These are phyloP conservation scores for Phytophthora lateralis DNA, from an alignment of 352 stramenopile genomes.

Conservation along the genomic window DNA sequence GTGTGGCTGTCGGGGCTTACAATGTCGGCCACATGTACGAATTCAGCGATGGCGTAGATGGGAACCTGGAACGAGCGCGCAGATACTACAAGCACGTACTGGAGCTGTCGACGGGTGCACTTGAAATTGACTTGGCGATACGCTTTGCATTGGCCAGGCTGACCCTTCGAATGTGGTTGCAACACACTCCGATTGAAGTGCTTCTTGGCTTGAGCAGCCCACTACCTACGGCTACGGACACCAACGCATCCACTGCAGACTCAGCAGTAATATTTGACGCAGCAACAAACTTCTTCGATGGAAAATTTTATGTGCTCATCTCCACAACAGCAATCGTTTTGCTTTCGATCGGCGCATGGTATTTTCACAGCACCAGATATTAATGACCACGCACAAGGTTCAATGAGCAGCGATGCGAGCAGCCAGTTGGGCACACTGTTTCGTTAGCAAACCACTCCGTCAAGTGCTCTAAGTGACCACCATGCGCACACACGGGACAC, in stretches of 20 bases:
- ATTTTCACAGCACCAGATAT: conserved; percentile 28
- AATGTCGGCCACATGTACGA: conserved; percentile 83
- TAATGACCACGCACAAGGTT: conserved; percentile 31
- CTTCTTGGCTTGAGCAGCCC: conserved; percentile 14
- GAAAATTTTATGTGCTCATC: conserved; percentile 15
- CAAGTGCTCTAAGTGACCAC: conserved; percentile 86
- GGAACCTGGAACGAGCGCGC: conserved; percentile 56
- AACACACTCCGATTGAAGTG: conserved; percentile 25
- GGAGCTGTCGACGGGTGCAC: conserved; percentile 44
- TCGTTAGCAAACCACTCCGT: conserved; percentile 81
- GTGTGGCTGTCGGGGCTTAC: conserved; percentile 61
- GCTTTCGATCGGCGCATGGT: conserved; percentile 30
- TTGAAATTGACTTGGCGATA: conserved; percentile 42
- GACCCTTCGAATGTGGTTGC: conserved; percentile 38
- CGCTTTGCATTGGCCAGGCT: conserved; percentile 45
- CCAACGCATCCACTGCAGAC: conserved; percentile 14
- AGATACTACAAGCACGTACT: conserved; percentile 69
- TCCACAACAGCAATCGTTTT: conserved; percentile 26
- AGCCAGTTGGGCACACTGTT: conserved; percentile 76
- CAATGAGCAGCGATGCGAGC: conserved; percentile 69
- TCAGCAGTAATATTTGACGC: conserved; percentile 13
- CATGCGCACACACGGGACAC: conserved; percentile 92
- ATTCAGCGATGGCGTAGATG: conserved; percentile 52
- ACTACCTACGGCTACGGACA: conserved; percentile 1
- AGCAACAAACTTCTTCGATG: conserved; percentile 16